Evolutionary conservation across 345 rosid genomes (phyloP).

Genomic region (Excoecaria cochinchinensis): DNA sequence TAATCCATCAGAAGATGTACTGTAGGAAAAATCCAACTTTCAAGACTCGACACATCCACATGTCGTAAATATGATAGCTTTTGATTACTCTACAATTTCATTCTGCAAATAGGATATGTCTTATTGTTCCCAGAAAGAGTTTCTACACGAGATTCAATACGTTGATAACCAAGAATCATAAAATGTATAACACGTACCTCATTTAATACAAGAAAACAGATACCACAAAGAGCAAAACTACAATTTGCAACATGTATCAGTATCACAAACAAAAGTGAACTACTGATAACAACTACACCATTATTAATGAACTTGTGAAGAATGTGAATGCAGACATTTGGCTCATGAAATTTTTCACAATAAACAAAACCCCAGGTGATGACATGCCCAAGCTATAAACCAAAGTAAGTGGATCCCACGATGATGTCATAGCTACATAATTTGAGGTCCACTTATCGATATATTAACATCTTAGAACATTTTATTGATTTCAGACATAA

Average conservation of each 20-base stretch:
- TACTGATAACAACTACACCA: background rate
- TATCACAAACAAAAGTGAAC: background rate
- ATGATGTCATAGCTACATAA: background rate
- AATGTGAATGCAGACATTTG: background rate
- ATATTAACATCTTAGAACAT: background rate
- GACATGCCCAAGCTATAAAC: background rate
- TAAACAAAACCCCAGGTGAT: background rate
- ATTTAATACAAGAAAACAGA: background rate
- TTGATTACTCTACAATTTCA: background rate
- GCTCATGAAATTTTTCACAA: background rate
- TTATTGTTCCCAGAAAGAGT: background rate
- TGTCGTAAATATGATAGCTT: background rate
- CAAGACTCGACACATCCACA: background rate
- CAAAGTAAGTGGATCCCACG: background rate
- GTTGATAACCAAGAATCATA: background rate
- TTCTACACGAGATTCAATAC: background rate
- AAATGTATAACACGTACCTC: background rate
- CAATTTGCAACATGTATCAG: background rate
- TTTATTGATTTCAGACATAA: background rate
- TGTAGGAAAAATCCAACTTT: background rate
- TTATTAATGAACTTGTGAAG: background rate
- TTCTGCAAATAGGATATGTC: background rate
- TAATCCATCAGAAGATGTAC: background rate
- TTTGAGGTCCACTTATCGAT: background rate
- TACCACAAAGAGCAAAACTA: background rate